These are phyloP conservation scores for Aspergillus ostianus DNA, from an alignment of 495 filamentous ascomycete genomes.

Conservation along the genomic window DNA sequence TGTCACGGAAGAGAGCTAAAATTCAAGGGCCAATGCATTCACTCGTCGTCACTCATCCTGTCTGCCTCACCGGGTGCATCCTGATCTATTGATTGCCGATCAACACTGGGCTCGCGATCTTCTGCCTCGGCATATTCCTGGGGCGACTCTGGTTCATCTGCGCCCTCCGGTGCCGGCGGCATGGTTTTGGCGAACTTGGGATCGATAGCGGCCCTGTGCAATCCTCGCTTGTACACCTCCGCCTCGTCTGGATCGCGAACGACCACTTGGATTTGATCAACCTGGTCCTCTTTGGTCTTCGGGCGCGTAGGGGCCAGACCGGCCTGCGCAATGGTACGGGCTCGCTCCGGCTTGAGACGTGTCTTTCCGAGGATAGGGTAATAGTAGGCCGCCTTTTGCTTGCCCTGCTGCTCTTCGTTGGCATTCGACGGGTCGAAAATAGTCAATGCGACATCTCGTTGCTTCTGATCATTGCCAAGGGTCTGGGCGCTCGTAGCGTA, in stretches of 20 bases:
- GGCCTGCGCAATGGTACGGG: slow-evolving; percentile 48
- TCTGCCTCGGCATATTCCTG: slow-evolving; percentile 1
- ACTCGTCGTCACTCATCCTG: slow-evolving; percentile 26
- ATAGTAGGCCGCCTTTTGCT: slow-evolving; percentile 79
- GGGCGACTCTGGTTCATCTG: slow-evolving; percentile 19
- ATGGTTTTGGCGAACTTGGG: slow-evolving; percentile 42
- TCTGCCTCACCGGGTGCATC: slow-evolving; percentile 19
- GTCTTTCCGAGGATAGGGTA: slow-evolving; percentile 80
- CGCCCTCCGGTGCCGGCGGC: slow-evolving; percentile 36
- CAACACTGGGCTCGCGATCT: slow-evolving; percentile 11
- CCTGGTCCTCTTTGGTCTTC: slow-evolving; percentile 41
- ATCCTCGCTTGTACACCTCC: slow-evolving; percentile 48
- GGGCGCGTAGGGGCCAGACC: slow-evolving; percentile 39
- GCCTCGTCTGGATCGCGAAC: slow-evolving; percentile 54
- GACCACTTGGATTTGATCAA: slow-evolving; percentile 55
- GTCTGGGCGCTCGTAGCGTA: slow-evolving; percentile 77
- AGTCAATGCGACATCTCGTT: slow-evolving; percentile 58
- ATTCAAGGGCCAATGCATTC: background rate
- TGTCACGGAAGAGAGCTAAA: background rate
- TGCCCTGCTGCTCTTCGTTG: slow-evolving; percentile 20
- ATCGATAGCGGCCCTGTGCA: slow-evolving; percentile 44
- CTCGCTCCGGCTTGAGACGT: slow-evolving; percentile 57
- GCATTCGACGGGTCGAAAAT: slow-evolving; percentile 59
- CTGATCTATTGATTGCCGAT: slow-evolving; percentile 7
- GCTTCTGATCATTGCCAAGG: slow-evolving; percentile 53